Evolutionary conservation across 208 protist species (phyloP), one percentile per base, ranked within the genome.

Genomic region (Leptomonas pyrrhocoris): DNA sequence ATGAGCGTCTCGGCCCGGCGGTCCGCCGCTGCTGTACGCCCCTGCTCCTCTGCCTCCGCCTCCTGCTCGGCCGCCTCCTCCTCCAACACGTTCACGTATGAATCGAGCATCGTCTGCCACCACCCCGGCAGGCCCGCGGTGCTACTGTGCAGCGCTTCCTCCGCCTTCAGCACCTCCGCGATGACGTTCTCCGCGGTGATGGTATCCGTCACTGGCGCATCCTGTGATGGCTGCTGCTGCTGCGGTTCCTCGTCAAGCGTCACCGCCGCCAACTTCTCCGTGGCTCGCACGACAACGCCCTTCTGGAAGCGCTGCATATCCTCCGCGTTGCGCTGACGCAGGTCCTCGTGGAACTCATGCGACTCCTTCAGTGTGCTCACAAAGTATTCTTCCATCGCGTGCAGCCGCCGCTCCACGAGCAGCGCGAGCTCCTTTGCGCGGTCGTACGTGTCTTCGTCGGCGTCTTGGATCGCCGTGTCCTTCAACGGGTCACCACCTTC

Each of bases 371-470:
- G 84, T 19, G 70, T 77, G 9, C 77, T 12, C 43, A 93, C 84
- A 77, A 94, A 94, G 79, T 96, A 76, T n/a, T 92, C 60, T 58
- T 96, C 92, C 84, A 96, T 93, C 27, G 86, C 92, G 0, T 82
- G 82, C 60, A 96, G 82, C 1, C 84, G 81, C 11, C 83, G 76
- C 76, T 92, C 77, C 31, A 90, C 79, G 48, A 96, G 73, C 42
- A 93, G 57, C 36, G 87, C 77, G 64, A 89, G 80, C 72, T 96
- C 92, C 53, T 76, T 80, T 53, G 68, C 80, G 13, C 70, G 71
- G 55, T 94, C 86, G 54, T 88, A 92, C 18, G 92, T 94, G 23
- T 63, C 56, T 68, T 93, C 92, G 42, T 93, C 88, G 8, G 87
- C 92, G 67, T 96, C 92, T 36, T 89, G 78, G 38, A 94, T 89